Percentiles rank a stretch among this genome's conserved stretches.
These are phyloP conservation scores for Colletotrichum tamarilloi DNA, from an alignment of 2,329 filamentous ascomycete genomes.

Conservation along the genomic window DNA sequence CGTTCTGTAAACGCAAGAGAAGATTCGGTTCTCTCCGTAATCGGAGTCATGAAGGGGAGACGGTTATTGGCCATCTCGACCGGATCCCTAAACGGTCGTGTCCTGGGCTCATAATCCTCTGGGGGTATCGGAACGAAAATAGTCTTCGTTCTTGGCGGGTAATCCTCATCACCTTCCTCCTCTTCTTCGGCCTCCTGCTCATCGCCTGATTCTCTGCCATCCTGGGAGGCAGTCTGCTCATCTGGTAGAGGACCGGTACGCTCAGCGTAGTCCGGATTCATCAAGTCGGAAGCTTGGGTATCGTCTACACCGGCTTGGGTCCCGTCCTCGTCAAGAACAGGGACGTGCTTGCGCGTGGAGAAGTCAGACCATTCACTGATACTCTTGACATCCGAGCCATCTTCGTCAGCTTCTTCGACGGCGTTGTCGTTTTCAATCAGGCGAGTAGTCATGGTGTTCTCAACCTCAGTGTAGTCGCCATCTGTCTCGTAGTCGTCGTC, in stretches of 20 bases:
- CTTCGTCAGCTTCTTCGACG: conserved; percentile 55
- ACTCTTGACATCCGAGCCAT: conserved; percentile 69
- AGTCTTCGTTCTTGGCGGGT: conserved; percentile 66
- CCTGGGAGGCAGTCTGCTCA: conserved; percentile 44
- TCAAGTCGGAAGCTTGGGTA: conserved; percentile 52
- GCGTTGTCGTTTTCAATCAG: conserved; percentile 66
- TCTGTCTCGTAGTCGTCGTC: conserved; percentile 80
- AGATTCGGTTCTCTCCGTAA: conserved; percentile 93
- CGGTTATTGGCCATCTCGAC: conserved; percentile 86
- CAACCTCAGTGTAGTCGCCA: conserved; percentile 82
- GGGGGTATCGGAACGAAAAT: conserved; percentile 84
- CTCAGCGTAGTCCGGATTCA: conserved; percentile 50
- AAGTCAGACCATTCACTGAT: conserved; percentile 92
- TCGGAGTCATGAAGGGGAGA: conserved; percentile 98
- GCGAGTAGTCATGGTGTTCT: conserved; percentile 84
- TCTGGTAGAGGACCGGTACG: conserved; percentile 39
- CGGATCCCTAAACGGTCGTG: conserved; percentile 83
- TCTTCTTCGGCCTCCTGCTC: conserved; percentile 45
- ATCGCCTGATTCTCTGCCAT: conserved; percentile 34
- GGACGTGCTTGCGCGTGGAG: conserved; percentile 77
- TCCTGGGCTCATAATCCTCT: conserved; percentile 86
- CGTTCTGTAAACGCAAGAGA: conserved; percentile 66
- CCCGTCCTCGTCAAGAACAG: conserved; percentile 52
- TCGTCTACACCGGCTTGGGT: conserved; percentile 50
- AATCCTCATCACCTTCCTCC: conserved; percentile 46